Conservation (phyloP, 2,329 filamentous ascomycete species). For the Neonectria faginata region DNA sequence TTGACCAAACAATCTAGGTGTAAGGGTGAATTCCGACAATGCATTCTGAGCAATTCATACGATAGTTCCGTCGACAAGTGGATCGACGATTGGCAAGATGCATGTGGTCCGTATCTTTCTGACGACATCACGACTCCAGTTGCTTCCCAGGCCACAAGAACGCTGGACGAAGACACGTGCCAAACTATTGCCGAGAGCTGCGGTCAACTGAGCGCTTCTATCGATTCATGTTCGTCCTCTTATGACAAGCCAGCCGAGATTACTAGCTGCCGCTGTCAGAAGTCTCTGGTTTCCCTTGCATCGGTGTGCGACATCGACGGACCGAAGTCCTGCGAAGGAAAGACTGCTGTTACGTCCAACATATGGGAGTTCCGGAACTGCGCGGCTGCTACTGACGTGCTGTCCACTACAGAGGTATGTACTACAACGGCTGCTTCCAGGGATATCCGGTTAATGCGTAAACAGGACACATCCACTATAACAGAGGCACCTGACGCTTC, state of each 20-base stretch:
- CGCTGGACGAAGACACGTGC: constrained; percentile 20
- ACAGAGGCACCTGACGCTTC: constrained; percentile 1
- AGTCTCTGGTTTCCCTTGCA: constrained; percentile 19
- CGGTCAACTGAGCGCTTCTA: constrained; percentile 15
- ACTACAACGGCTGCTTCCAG: no score
- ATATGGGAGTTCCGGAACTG: constrained; percentile 31
- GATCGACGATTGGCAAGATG: constrained; percentile 23
- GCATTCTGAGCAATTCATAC: constrained; percentile 12
- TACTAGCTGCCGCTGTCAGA: constrained; percentile 28
- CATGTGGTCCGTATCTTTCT: constrained; percentile 22
- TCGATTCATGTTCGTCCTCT: constrained; percentile 18
- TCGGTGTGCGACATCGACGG: constrained; percentile 28
- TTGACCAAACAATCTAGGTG: constrained; percentile 13
- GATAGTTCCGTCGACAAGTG: constrained; percentile 20
- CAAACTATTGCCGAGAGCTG: constrained; percentile 21
- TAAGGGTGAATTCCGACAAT: constrained; percentile 30
- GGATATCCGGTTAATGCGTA: neutral
- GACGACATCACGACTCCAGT: constrained; percentile 24
- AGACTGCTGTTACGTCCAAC: neutral
- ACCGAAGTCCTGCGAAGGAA: constrained; percentile 3
- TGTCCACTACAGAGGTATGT: constrained; percentile 5
- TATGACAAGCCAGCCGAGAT: constrained; percentile 9
- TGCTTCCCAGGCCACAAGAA: constrained; percentile 13
- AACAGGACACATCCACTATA: neutral
- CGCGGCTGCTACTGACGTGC: constrained; percentile 11